A percentile compares a stretch with the other conserved stretches of the same genome.
phyloP scores from a whole-genome alignment of 495 filamentous ascomycete genomes.

The Hypoxylon lienhwacheense region DNA sequence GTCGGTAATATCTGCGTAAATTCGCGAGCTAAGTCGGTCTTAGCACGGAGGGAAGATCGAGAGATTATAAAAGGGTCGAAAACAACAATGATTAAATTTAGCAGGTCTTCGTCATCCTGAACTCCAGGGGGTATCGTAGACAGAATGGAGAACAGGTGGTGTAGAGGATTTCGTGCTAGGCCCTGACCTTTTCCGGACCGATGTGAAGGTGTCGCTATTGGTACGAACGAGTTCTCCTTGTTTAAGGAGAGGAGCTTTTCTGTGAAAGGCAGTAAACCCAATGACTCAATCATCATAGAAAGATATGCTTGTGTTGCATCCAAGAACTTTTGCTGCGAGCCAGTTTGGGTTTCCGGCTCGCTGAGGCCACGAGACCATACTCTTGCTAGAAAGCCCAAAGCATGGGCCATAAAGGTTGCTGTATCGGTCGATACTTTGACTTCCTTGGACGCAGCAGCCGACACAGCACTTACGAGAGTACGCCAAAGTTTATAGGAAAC shows the following conservation, averaged over 20 bases:
- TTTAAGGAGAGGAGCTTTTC: conserved; percentile 67
- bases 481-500: conserved; percentile 65
- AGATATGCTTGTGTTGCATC: conserved; percentile 63
- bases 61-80: conserved; percentile 48
- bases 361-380: conserved; percentile 60
- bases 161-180: conserved; percentile 47
- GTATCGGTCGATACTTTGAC: conserved; percentile 85
- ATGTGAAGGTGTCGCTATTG: conserved; percentile 55
- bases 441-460: conserved; percentile 81
- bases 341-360: conserved; percentile 22
- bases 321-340: conserved; percentile 53
- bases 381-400: conserved; percentile 65
- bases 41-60: conserved; percentile 36
- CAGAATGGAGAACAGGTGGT: conserved; percentile 54
- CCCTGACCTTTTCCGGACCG: conserved; percentile 47
- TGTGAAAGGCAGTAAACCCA: conserved; percentile 76
- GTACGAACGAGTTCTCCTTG: conserved; percentile 43
- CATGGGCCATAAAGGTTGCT: conserved; percentile 71
- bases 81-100: conserved; percentile 44
- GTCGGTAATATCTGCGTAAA: conserved; percentile 44
- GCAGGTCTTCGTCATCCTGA: conserved; percentile 46
- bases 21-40: conserved; percentile 48
- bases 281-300: conserved; percentile 59
- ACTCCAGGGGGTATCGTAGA: conserved; percentile 47
- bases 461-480: conserved; percentile 66